Base-by-base conservation (phyloP, 257 asterid species). In the Rubia yunnanensis region DNA sequence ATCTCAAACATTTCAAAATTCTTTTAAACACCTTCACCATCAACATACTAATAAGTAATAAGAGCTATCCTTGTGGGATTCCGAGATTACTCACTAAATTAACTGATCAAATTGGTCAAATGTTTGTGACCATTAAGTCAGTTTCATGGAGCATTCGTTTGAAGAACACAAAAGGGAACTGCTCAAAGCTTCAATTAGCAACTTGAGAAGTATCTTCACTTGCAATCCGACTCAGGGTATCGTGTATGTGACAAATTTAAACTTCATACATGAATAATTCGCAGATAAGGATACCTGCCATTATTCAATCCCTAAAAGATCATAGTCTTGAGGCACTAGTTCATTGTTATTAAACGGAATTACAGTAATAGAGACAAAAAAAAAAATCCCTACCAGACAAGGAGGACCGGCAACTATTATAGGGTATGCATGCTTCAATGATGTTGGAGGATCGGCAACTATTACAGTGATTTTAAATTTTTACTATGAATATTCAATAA, bases 391-490 rank as follows among this genome's bases (percentile, higher is more conserved):
- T 85, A 92, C 99, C 92, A 89, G 80, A 82, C 90, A 94, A 66
- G 99, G 99, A 79, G 99, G 99, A 76, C 90, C 99, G 22, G 91
- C 96, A 69, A 94, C 88, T 54, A 94, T 69, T 44, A 94, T 77
- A 15, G 87, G 76, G 76, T 72, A 94, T 26, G 97, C 77, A 68
- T 85, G 92, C 78, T 88, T 85, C 86, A 90, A 73, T 26, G 86
- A 61, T 8, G 69, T 36, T 0, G 97, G 91, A 66, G 89, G 88
- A 65, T 86, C 86, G n/a, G n/a, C n/a, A n/a, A n/a, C n/a, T n/a
- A n/a, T n/a, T n/a, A n/a, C n/a, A n/a, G n/a, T n/a, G n/a, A n/a
- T n/a, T n/a, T n/a, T n/a, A n/a, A n/a, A n/a, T n/a, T n/a, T n/a
- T n/a, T n/a, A n/a, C n/a, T n/a, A n/a, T n/a, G n/a, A n/a, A n/a